Evolutionary conservation across 768 basidiomycete species (phyloP), one percentile per base, ranked within the genome.

Genomic region (Leucocoprinus sp.): DNA sequence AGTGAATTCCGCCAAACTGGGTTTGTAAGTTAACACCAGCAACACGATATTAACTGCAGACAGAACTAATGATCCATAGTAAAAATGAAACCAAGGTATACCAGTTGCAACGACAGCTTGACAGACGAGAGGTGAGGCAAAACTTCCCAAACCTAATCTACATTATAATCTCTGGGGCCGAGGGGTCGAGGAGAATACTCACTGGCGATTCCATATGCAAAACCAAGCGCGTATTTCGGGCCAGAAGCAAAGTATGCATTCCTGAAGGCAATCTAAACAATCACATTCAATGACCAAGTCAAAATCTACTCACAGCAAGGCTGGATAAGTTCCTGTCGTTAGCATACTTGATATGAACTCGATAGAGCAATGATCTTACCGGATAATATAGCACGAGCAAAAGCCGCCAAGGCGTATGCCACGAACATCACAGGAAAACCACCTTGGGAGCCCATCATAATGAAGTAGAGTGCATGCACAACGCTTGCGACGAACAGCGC

Each of bases 31-130:
- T 40, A 65, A 56, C 5, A 61, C 55, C 24, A 75, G 57, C 29
- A 75, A 64, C 11, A 51, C 40, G 14, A 60, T 52, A 52, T 72
- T 78, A 42, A 68, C 50, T 1, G 57, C 68, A 22, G 74, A 70
- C 18, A 77, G 57, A 8, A 74, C 68, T 5, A 78, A 63, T 3
- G 76, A 78, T 22, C 76, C 76, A 43, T 68, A 69, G 54, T 79
- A 80, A 51, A 80, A 81, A 36, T 71, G 61, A n/a, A 55, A 56
- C 77, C 78, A 80, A 3, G 71, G 71, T 37, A 75, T 60, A 6
- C 76, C 74, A n/a, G 56, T 59, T 2, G 72, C 67, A 11, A 78
- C 62, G 19, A 76, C 53, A 1, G 66, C 61, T 53, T 79, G 77
- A 53, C 76, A 77, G 22, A 78, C 65, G 5, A 81, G 60, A 7